These are phyloP conservation scores for Rutstroemia sydowiana DNA, from an alignment of 2,329 filamentous ascomycete genomes.

Conservation along the genomic window DNA sequence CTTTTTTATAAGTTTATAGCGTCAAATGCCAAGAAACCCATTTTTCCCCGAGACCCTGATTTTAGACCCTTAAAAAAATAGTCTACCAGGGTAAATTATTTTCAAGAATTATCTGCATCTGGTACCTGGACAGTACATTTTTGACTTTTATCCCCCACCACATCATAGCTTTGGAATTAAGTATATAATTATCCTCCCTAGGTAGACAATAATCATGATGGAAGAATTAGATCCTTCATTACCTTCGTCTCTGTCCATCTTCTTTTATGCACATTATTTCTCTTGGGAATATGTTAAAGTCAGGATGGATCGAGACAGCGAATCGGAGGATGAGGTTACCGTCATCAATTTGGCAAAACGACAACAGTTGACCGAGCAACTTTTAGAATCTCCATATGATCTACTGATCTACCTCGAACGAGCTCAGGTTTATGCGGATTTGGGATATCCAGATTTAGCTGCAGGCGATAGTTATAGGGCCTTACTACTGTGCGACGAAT, in stretches of 20 bases:
- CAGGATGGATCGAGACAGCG: constrained; percentile 16
- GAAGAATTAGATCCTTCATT: background rate
- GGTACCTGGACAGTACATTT: too few relatives aligned
- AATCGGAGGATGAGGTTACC: constrained; percentile 21
- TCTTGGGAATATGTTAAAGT: constrained; percentile 9
- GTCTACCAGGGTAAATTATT: too few relatives aligned
- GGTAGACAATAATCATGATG: background rate
- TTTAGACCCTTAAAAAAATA: constrained; percentile 4
- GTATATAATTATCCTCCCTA: too few relatives aligned
- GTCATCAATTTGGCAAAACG: constrained; percentile 44
- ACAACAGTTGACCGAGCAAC: constrained; percentile 47
- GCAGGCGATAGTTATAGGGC: constrained; percentile 86
- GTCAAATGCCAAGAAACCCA: background rate
- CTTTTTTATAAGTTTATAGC: too few relatives aligned
- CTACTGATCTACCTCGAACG: constrained; percentile 60
- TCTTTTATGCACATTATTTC: background rate
- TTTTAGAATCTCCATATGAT: constrained; percentile 50
- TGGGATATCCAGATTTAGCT: constrained; percentile 85
- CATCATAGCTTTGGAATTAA: too few relatives aligned
- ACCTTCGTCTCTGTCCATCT: background rate
- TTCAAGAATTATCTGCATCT: too few relatives aligned
- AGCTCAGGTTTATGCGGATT: constrained; percentile 60
- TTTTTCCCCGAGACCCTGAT: too few relatives aligned
- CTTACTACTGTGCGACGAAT: constrained; percentile 77
- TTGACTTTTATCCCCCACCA: too few relatives aligned